A percentile compares a stretch with the other conserved stretches of the same genome.
Evolutionary conservation across 441 rosid species (phyloP).

Genomic region (Pelargonium fulgidum): DNA sequence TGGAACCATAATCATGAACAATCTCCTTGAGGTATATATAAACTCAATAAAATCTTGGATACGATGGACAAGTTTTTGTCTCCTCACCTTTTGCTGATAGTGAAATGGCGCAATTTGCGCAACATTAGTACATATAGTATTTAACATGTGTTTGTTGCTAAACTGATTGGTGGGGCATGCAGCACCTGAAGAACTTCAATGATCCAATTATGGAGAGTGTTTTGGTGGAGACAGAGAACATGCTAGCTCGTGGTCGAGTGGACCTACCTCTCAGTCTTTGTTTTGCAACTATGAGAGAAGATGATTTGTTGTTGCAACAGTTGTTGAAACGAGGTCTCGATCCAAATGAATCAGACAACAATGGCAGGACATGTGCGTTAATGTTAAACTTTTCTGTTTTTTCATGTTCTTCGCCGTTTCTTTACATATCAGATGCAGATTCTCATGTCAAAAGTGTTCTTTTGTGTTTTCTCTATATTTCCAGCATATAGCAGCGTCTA

Average conservation of each 20-base stretch:
- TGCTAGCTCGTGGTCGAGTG: constrained; percentile 69
- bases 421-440: no score
- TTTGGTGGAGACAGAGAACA: constrained; percentile 54
- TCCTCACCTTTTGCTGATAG: no score
- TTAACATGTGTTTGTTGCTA: neutral
- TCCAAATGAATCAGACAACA: constrained; percentile 62
- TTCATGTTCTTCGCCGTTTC: no score
- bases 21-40: constrained; percentile 65
- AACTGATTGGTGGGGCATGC: constrained; percentile 14
- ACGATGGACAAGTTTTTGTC: no score
- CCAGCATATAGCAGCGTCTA: constrained; percentile 80
- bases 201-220: constrained; percentile 53
- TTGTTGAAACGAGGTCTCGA: constrained; percentile 63
- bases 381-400: no score
- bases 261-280: constrained; percentile 67
- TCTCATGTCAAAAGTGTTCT: no score
- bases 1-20: constrained; percentile 78
- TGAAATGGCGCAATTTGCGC: no score
- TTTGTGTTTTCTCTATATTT: neutral
- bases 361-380: constrained; percentile 35
- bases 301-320: constrained; percentile 64
- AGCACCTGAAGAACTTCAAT: constrained; percentile 60
- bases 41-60: no score
- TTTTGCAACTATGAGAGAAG: constrained; percentile 74
- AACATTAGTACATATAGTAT: neutral